Evolutionary conservation across 2,329 filamentous ascomycete species (phyloP).

Genomic region (Xylariales sp.): DNA sequence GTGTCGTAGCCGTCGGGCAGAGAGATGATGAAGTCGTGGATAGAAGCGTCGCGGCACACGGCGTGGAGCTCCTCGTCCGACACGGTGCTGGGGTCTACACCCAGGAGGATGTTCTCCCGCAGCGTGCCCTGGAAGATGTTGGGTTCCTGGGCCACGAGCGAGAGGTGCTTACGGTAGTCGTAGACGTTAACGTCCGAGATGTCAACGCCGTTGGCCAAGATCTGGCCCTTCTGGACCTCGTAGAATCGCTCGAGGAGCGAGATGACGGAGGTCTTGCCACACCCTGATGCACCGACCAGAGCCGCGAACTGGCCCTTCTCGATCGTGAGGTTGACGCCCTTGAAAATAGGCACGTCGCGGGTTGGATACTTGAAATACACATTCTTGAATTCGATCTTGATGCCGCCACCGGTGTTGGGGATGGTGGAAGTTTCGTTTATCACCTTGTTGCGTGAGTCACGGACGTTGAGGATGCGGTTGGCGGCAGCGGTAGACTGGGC

Average conservation of each 20-base stretch:
- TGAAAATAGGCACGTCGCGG: constrained; percentile 52
- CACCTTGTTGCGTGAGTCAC: constrained; percentile 36
- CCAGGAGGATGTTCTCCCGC: constrained; percentile 65
- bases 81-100: constrained; percentile 51
- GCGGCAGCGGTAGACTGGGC: constrained; percentile 55
- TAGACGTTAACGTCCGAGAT: constrained; percentile 55
- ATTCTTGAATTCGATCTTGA: constrained; percentile 52
- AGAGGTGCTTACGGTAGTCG: constrained; percentile 60
- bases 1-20: constrained; percentile 67
- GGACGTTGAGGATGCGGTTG: constrained; percentile 53
- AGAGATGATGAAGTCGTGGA: constrained; percentile 66
- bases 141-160: constrained; percentile 71
- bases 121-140: constrained; percentile 61
- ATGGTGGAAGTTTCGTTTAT: constrained; percentile 26
- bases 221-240: constrained; percentile 57
- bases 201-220: constrained; percentile 59
- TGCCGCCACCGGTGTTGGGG: constrained; percentile 41
- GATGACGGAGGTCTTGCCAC: constrained; percentile 70
- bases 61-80: constrained; percentile 47
- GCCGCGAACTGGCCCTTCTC: constrained; percentile 67
- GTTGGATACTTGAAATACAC: constrained; percentile 59
- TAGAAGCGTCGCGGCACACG: constrained; percentile 58
- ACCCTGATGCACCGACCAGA: constrained; percentile 65
- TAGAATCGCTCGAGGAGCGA: constrained; percentile 67
- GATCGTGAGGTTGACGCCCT: constrained; percentile 58